A percentile compares a stretch with the other conserved stretches of the same genome.
phyloP scores from a whole-genome alignment of 2,329 filamentous ascomycete genomes.

The Monilinia vaccinii-corymbosi region DNA sequence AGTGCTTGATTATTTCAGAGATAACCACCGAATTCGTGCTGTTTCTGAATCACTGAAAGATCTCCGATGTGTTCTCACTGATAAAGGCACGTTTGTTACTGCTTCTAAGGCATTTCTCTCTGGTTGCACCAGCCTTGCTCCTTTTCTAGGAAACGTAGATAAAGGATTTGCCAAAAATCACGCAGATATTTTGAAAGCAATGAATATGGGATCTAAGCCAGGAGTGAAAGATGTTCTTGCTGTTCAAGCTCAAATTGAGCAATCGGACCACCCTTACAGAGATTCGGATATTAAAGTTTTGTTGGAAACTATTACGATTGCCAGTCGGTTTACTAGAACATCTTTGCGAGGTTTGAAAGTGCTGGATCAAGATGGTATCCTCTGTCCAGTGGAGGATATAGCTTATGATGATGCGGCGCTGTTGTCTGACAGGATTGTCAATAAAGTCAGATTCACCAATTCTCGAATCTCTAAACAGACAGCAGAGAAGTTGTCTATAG shows the following conservation, averaged over 20 bases:
- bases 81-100: conserved; percentile 9
- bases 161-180: conserved; percentile 17
- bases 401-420: conserved; percentile 15
- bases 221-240: conserved; percentile 18
- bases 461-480: conserved; percentile 14
- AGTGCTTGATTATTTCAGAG: conserved; percentile 16
- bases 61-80: conserved; percentile 15
- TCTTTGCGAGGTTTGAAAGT: conserved; percentile 17
- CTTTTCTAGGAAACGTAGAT: conserved; percentile 23
- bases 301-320: conserved; percentile 21
- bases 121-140: conserved; percentile 15
- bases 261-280: conserved; percentile 12
- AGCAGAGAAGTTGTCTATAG: conserved; percentile 16
- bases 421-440: not conserved
- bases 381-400: conserved; percentile 18
- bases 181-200: conserved; percentile 12
- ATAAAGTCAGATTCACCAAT: conserved; percentile 18
- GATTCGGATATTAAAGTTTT: conserved; percentile 20
- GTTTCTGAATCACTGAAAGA: conserved; percentile 9
- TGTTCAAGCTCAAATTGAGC: conserved; percentile 18
- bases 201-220: conserved; percentile 18
- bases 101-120: conserved; percentile 16
- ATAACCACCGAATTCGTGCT: not conserved
- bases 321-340: conserved; percentile 11
- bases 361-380: conserved; percentile 12